Percentiles rank a stretch among this genome's conserved stretches.
phyloP scores from a whole-genome alignment of 2,329 filamentous ascomycete species.

The Fragosphaeria purpurea region DNA sequence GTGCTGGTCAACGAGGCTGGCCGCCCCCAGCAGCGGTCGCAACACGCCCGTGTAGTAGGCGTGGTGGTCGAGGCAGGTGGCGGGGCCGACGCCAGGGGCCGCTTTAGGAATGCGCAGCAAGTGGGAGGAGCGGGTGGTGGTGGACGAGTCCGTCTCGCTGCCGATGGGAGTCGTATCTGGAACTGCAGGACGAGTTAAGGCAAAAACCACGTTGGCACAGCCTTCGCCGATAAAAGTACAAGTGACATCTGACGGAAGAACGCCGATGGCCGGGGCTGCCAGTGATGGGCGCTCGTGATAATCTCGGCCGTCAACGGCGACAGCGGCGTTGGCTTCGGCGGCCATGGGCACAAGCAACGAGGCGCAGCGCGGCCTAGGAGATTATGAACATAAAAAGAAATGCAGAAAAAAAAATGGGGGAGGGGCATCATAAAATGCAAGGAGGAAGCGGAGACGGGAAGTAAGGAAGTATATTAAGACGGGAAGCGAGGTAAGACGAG shows the following conservation, averaged over 20 bases:
- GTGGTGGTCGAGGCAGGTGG: conserved; percentile 27
- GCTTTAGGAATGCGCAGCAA: conserved; percentile 30
- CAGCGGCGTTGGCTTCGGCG: conserved; percentile 6
- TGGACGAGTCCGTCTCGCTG: conserved; percentile 6
- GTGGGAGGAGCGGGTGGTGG: neutral
- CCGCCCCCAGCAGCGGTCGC: conserved; percentile 42
- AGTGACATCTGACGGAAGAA: conserved; percentile 13
- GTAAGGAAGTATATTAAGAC: neutral
- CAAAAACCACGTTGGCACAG: conserved; percentile 66
- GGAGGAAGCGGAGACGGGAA: neutral
- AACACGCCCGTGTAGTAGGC: conserved; percentile 42
- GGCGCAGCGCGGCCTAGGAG: neutral
- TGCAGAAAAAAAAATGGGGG: neutral
- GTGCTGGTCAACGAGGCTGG: conserved; percentile 44
- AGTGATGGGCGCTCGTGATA: no score
- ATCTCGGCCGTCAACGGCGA: conserved; percentile 1
- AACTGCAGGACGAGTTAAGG: neutral
- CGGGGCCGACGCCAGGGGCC: conserved; percentile 34
- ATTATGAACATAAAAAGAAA: neutral
- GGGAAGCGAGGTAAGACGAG: neutral
- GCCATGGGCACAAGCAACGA: conserved; percentile 4
- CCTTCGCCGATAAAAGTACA: conserved; percentile 50
- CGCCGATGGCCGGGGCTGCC: conserved; percentile 1
- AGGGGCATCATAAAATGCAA: neutral
- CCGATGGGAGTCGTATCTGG: conserved; percentile 3